Conservation (phyloP, 2,329 filamentous ascomycete genomes). For the Hawksworthiomyces lignivorus region DNA sequence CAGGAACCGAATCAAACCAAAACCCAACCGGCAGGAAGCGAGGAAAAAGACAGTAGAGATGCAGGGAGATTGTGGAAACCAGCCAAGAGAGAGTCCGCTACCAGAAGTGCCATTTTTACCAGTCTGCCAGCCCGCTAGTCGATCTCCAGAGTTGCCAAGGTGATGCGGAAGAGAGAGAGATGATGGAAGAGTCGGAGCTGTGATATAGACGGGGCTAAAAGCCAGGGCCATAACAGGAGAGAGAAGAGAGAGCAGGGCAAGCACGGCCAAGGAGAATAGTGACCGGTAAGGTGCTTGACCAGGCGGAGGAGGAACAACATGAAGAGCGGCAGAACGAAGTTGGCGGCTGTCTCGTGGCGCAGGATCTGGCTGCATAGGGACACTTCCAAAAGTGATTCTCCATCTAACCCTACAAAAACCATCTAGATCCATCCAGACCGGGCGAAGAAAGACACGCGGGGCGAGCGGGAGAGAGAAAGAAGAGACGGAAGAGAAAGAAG, state of each 20-base stretch:
- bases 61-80: not conserved
- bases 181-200: not conserved
- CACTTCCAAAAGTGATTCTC: too few relatives aligned
- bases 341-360: too few relatives aligned
- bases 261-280: not conserved
- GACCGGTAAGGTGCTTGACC: not conserved
- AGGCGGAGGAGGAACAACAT: not conserved
- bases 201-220: too few relatives aligned
- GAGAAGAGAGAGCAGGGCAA: not conserved
- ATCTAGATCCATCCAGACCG: too few relatives aligned
- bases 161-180: not conserved
- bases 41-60: not conserved
- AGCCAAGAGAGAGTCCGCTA: slow-evolving; percentile 2
- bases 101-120: slow-evolving; percentile 5
- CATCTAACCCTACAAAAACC: too few relatives aligned
- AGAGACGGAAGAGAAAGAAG: not conserved
- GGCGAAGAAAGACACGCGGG: too few relatives aligned
- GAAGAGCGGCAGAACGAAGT: too few relatives aligned
- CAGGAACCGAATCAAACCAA: slow-evolving; percentile 4
- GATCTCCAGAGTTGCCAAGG: slow-evolving; percentile 1
- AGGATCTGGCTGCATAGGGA: too few relatives aligned
- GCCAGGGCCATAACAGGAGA: not conserved
- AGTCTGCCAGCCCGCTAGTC: not conserved
- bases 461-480: too few relatives aligned
- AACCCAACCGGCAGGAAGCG: not conserved